Evolutionary conservation across 352 stramenopile genomes (phyloP), one percentile per base, ranked within the genome.

Genomic region (Globisporangium alternatum): DNA sequence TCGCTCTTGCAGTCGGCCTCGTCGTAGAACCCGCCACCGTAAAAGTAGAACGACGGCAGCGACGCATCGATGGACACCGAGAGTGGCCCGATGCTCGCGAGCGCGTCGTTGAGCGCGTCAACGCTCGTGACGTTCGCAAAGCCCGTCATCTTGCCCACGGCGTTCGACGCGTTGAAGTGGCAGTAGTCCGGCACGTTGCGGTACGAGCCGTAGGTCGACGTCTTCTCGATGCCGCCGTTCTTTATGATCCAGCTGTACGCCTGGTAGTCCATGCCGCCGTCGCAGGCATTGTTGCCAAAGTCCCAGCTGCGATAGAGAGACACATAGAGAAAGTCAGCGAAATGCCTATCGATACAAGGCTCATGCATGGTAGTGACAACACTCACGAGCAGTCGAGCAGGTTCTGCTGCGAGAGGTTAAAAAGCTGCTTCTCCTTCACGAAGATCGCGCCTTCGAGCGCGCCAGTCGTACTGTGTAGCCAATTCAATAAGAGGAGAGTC

Each of bases 41-140:
- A 97, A 59, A 97, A 97, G 72, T 96, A 95, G 53, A 97, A 97
- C 28, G 83, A 91, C 49, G 84, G 83, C 45, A 83, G 74, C 35
- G 80, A 73, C 43, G 89, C 90, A 57, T 97, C 88, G 51, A 97
- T 96, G 47, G 88, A 95, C 37, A 97, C 86, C 2, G 86, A 96
- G 33, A 97, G 77, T 21, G 91, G 91, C 5, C 91, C 91, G 17
- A 97, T 68, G 0, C 78, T 90, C 25, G 68, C 72, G 30, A 97
- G 68, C 21, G 89, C 89, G 58, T 96, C 81, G 63, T 95, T 96
- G 5, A 97, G 71, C 41, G 77, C 88, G 3, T 75, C 65, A 5
- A 94, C 63, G 9, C 80, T 75, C 33, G 88, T 94, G 28, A 95
- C 86, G 53, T 95, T 96, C 21, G 86, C 81, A 60, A 93, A 96